Conservation (phyloP, 306 rosid genomes). For the Heteromeles arbutifolia region DNA sequence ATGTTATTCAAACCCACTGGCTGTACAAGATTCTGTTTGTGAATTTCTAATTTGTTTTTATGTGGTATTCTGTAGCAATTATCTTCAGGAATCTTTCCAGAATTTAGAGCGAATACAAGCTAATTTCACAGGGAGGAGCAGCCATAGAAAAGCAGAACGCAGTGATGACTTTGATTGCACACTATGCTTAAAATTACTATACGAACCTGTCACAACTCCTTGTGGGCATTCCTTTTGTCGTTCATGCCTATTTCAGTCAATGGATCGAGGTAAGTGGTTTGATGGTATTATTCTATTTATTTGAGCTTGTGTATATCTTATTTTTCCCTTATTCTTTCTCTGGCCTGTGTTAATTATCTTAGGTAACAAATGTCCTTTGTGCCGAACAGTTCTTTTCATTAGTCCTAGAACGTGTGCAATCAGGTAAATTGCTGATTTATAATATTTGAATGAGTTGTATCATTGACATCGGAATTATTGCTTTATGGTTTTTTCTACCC, state of each 20-base stretch:
- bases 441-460: neutral
- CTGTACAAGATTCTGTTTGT: conserved; percentile 16
- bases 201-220: conserved; percentile 90
- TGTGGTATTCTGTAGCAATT: conserved; percentile 52
- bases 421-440: conserved; percentile 47
- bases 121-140: conserved; percentile 27
- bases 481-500: neutral
- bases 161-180: conserved; percentile 91
- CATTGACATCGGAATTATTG: neutral
- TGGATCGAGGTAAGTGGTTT: conserved; percentile 74
- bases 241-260: conserved; percentile 83
- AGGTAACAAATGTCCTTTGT: conserved; percentile 98
- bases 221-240: conserved; percentile 99
- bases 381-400: conserved; percentile 92
- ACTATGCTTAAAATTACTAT: conserved; percentile 77
- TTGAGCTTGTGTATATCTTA: neutral
- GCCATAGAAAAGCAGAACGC: conserved; percentile 56
- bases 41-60: conserved; percentile 16
- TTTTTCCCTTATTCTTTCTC: neutral
- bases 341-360: conserved; percentile 32
- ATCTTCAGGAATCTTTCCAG: conserved; percentile 63
- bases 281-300: conserved; percentile 17
- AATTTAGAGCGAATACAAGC: conserved; percentile 50
- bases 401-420: conserved; percentile 77
- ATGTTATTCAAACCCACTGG: conserved; percentile 15